These are phyloP conservation scores for Trichosporon coremiiforme DNA, from an alignment of 1,284 basidiomycete genomes.

Conservation along the genomic window DNA sequence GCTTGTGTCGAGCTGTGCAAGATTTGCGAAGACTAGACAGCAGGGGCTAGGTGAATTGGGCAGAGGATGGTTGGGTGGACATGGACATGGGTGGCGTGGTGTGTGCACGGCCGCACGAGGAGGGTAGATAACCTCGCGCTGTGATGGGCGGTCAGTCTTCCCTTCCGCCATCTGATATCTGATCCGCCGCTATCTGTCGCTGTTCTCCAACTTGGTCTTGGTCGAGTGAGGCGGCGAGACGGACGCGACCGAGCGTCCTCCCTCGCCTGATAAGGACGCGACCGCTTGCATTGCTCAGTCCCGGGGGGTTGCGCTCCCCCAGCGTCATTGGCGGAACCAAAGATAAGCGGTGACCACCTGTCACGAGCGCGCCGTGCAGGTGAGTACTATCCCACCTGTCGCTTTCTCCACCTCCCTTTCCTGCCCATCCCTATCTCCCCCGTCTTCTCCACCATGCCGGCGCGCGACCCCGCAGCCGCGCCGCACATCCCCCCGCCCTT, in stretches of 20 bases:
- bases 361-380: too few species aligned
- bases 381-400: not conserved
- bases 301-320: not conserved
- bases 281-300: not conserved
- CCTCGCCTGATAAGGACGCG: conserved; percentile 11
- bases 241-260: not conserved
- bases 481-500: conserved; percentile 14
- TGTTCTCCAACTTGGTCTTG: not conserved
- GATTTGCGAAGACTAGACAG: too few species aligned
- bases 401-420: not conserved
- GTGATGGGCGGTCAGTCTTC: not conserved
- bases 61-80: not conserved
- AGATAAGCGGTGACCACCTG: conserved; percentile 2
- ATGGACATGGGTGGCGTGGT: not conserved
- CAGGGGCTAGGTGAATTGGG: not conserved
- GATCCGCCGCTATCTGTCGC: not conserved
- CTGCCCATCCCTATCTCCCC: not conserved
- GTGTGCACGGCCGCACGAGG: not conserved
- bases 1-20: not conserved
- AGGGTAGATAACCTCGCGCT: not conserved
- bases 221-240: too few species aligned
- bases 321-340: conserved; percentile 6
- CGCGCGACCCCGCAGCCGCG: conserved; percentile 19
- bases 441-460: conserved; percentile 12
- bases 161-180: not conserved